Base-by-base conservation (phyloP, 805 yeast species). In the Metschnikowia lochheadii region DNA sequence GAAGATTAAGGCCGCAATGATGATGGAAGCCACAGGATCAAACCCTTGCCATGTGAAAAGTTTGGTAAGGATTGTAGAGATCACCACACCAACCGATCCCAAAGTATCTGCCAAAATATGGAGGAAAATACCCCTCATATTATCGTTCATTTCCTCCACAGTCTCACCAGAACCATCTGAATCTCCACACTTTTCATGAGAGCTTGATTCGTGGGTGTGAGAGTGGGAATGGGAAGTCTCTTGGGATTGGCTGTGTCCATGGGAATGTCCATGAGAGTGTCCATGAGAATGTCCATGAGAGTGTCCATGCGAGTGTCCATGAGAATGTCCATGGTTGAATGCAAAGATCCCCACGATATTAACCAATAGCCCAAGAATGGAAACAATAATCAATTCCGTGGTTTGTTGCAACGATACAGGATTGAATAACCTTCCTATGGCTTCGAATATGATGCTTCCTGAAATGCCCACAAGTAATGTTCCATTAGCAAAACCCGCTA, bases 61-160 rank as follows among this genome's bases (percentile, higher is more conserved):
- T 51, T 84, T 81, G 7, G 92, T 87, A 37, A 94, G 69, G 5
- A 89, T 49, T 0, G 99, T 92, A 0, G 97, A 90, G 1, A 89
- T 67, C n/a, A 94, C 91, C 15, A 95, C 99, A 6, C 98, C 98
- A 0, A 91, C 96, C 0, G 98, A 92, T 0, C 99, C 99, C 38
- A 94, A 72, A 0, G 98, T 91, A 61, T 94, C 99, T 0, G 99
- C 99, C 41, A 94, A 64, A 31, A 94, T 87, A 60, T 94, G 99
- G 41, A 94, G 72, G 61, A 94, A 94, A 5, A 94, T 89, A 13
- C 99, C 99, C 51, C 85, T 83, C 95, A 92, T 87, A 65, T 92
- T 92, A 57, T 80, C 83, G 54, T 75, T 77, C 65, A 73, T 63
- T 56, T 80, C 83, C 54, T 75, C 77, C 64, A 73, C 62, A 17